phyloP scores from a whole-genome alignment of 345 rosid genomes.

The Lagerstroemia speciosa region DNA sequence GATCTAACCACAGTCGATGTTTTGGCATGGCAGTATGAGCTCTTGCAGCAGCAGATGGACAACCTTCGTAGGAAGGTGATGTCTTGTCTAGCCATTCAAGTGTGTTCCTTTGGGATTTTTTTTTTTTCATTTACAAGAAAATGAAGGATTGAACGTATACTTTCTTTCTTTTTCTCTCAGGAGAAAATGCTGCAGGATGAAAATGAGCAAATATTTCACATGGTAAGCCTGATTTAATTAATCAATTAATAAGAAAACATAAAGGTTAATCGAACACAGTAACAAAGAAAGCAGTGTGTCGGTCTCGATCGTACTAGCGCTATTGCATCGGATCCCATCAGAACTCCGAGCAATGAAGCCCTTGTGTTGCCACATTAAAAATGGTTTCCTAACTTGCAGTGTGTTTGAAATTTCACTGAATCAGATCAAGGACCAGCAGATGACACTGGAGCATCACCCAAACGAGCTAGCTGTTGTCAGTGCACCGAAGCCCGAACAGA shows the following conservation, averaged over 20 bases:
- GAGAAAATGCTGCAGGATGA: conserved; percentile 28
- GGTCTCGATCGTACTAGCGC: no score
- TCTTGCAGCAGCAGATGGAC: conserved; percentile 23
- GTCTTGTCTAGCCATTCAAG: not conserved
- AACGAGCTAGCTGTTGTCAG: not conserved
- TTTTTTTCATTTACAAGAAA: not conserved
- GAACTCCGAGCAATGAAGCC: no score
- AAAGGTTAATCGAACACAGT: no score
- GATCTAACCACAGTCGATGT: not conserved
- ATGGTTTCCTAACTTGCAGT: no score
- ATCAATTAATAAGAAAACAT: no score
- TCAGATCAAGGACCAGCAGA: conserved; percentile 12
- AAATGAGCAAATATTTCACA: conserved; percentile 21
- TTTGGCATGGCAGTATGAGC: conserved; percentile 18
- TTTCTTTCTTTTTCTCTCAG: conserved; percentile 3
- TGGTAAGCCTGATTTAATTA: conserved; percentile 14
- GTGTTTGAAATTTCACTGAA: not conserved
- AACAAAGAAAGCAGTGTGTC: no score
- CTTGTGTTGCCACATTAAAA: not conserved
- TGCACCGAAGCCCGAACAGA: conserved; percentile 8
- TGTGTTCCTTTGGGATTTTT: not conserved
- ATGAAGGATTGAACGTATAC: not conserved
- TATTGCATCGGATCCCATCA: no score
- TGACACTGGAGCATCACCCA: conserved; percentile 12
- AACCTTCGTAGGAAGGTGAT: conserved; percentile 23